Base-by-base conservation (phyloP, 805 yeast genomes). In the Candida arabinofermentans region DNA sequence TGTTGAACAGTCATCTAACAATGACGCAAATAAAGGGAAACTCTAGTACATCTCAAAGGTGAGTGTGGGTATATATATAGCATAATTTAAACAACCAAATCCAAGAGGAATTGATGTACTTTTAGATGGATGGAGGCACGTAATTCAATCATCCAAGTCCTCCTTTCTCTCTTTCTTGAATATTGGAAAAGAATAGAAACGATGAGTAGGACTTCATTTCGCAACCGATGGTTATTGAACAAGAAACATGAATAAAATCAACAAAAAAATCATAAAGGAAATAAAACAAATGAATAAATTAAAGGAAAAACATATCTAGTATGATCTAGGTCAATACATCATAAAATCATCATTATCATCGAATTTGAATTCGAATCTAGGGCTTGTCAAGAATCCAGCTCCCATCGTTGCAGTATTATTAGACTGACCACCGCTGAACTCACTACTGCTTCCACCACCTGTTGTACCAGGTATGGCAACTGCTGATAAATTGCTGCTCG, bases 341-440 rank as follows among this genome's bases (percentile, higher is more conserved):
- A 54, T 55, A 46, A 55, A 51, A 46, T 55, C 59, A 42, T 53
- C 59, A 47, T 54, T 51, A 37, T 51, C 54, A 19, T 54, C 57
- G 34, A 55, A 51, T 37, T 47, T 50, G 30, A 53, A 54, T n/a
- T 49, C 55, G 27, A 47, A 42, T 24, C 42, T 37, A n/a, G 53
- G 54, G 37, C 53, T 46, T 8, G 24, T 34, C 19, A 31, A 17
- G 12, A 35, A 8, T n/a, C 31, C 39, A 26, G 22, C 39, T n/a
- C 32, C 32, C 18, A 14, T 4, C 6, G 32, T 14, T 4, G 18
- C 5, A 26, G 12, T 26, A 29, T 27, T 27, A 16, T 27, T 27
- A 5, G 19, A 17, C 9, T 29, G 32, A n/a, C 32, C 32, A 29
- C 8, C 7, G 13, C 5, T 26, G 13, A 26, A 26, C 16, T 14